A percentile compares a stretch with the other conserved stretches of the same genome.
These are phyloP conservation scores for Tuber brumale DNA, from an alignment of 495 filamentous ascomycete species.

Conservation along the genomic window DNA sequence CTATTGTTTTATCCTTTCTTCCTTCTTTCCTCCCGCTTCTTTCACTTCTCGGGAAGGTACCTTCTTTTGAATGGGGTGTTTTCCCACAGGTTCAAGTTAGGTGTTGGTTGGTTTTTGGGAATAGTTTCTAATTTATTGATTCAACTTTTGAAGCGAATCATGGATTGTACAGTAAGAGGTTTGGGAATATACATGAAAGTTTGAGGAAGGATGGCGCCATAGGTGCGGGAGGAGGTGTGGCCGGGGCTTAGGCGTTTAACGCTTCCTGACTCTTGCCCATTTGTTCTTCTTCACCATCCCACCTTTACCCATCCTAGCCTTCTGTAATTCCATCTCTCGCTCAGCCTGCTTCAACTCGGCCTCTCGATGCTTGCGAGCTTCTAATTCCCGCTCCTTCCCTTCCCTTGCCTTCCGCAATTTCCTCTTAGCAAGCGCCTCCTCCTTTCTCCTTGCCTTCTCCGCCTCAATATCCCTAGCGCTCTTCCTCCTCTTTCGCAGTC, in stretches of 20 bases:
- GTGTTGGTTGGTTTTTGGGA: background rate
- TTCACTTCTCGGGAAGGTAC: background rate
- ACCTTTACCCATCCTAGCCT: constrained; percentile 69
- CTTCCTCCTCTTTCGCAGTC: constrained; percentile 21
- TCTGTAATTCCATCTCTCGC: constrained; percentile 67
- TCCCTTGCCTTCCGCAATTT: constrained; percentile 49
- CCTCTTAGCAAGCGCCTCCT: constrained; percentile 48
- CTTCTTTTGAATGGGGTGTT: background rate
- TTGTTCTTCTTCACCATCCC: constrained; percentile 34
- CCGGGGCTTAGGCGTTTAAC: constrained; percentile 8
- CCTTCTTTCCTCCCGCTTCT: background rate
- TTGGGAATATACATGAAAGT: background rate
- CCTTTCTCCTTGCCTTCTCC: constrained; percentile 47
- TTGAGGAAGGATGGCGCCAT: background rate
- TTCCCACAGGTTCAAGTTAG: background rate
- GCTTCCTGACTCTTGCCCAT: constrained; percentile 36
- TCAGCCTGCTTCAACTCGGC: constrained; percentile 65
- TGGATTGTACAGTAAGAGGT: background rate
- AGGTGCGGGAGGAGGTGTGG: background rate
- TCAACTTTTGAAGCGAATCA: background rate
- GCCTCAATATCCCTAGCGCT: constrained; percentile 12
- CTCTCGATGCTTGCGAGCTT: constrained; percentile 61
- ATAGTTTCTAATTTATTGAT: background rate
- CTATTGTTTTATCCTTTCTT: constrained; percentile 7
- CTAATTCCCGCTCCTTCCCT: constrained; percentile 52